phyloP scores from a whole-genome alignment of 306 rosid genomes.

The Fagus crenata region DNA sequence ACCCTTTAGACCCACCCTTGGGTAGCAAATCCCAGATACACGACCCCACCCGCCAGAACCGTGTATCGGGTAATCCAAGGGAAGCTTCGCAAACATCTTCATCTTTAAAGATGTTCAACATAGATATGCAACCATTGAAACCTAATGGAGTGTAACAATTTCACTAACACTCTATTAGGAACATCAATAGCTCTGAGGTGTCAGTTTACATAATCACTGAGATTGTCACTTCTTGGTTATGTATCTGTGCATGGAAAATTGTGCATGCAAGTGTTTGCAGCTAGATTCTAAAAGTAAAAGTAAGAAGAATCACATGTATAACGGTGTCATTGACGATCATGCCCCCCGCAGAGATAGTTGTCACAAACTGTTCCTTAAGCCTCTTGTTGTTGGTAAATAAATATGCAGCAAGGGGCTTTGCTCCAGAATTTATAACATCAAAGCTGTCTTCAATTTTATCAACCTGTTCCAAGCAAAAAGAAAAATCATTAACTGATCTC shows the following conservation, averaged over 20 bases:
- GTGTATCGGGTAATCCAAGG: too few relatives aligned
- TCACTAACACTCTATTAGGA: background rate
- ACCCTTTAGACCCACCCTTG: too few relatives aligned
- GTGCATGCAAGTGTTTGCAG: constrained; percentile 6
- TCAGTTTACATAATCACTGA: background rate
- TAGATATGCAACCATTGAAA: background rate
- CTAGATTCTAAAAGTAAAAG: constrained; percentile 18
- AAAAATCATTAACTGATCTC: background rate
- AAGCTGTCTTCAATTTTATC: constrained; percentile 80
- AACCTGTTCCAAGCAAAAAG: constrained; percentile 53
- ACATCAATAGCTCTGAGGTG: background rate
- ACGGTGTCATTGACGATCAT: constrained; percentile 83
- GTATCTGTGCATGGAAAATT: background rate
- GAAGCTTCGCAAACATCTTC: too few relatives aligned
- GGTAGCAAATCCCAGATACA: too few relatives aligned
- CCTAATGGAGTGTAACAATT: background rate
- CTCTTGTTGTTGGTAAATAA: constrained; percentile 69
- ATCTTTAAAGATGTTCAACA: background rate
- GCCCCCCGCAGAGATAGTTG: constrained; percentile 78
- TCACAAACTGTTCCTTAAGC: constrained; percentile 76
- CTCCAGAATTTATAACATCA: constrained; percentile 65
- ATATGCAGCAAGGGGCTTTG: constrained; percentile 99
- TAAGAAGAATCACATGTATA: constrained; percentile 55
- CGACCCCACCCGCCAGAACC: too few relatives aligned
- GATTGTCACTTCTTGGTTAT: background rate